Conservation (phyloP, 495 filamentous ascomycete species). For the Hypoxylon perforatum region DNA sequence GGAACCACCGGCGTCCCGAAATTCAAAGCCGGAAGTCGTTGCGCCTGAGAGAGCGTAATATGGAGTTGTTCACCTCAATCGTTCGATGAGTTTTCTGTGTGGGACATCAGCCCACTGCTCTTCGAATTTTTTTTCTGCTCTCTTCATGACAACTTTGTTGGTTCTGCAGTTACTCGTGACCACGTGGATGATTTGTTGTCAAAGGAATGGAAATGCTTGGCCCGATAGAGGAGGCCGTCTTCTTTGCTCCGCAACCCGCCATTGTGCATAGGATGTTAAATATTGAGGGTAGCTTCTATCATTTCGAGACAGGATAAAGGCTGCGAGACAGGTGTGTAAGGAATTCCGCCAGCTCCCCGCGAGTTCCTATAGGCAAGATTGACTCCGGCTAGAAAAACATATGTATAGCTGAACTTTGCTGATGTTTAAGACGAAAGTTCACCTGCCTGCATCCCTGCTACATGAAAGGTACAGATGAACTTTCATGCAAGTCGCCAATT, state of each 20-base stretch:
- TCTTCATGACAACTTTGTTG: slow-evolving; percentile 4
- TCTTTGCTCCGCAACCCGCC: neutral
- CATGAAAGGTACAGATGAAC: no score
- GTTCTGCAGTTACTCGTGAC: slow-evolving; percentile 18
- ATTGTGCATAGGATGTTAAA: neutral
- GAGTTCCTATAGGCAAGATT: neutral
- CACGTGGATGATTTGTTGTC: slow-evolving; percentile 31
- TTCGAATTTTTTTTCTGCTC: neutral
- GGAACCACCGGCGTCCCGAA: slow-evolving; percentile 14
- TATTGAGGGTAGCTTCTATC: neutral
- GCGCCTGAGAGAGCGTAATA: slow-evolving; percentile 8
- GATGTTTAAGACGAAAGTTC: neutral
- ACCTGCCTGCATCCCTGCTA: no score
- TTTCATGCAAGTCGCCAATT: neutral
- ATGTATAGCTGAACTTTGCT: slow-evolving; percentile 1
- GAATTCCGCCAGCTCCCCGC: neutral
- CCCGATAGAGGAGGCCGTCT: slow-evolving; percentile 13
- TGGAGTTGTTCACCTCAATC: slow-evolving; percentile 16
- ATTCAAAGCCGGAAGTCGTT: slow-evolving; percentile 19
- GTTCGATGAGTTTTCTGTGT: slow-evolving; percentile 15
- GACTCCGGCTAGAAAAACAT: neutral
- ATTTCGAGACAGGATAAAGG: neutral
- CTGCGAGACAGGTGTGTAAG: neutral
- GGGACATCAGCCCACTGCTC: slow-evolving; percentile 20
- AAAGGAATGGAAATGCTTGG: slow-evolving; percentile 13